Conservation (phyloP, 2,329 filamentous ascomycete genomes). For the Lasiodiplodia citricola region DNA sequence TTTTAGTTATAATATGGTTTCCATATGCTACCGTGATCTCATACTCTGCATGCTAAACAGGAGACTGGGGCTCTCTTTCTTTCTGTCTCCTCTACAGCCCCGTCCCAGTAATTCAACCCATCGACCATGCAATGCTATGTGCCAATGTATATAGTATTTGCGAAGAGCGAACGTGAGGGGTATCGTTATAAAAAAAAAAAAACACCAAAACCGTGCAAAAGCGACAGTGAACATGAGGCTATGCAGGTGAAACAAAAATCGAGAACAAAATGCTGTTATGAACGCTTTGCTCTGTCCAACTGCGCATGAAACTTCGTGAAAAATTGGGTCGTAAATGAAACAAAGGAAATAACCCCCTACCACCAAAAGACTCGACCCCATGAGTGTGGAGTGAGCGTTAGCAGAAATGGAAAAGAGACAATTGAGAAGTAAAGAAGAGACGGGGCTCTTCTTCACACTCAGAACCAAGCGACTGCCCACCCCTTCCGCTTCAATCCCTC, state of each 20-base stretch:
- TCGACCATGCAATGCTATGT: slow-evolving; percentile 9
- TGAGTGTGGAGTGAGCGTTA: not conserved
- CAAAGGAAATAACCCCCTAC: slow-evolving; percentile 15
- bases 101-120: not conserved
- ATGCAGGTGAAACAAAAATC: not conserved
- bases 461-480: slow-evolving; percentile 15
- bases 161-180: slow-evolving; percentile 17
- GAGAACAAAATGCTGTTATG: not conserved
- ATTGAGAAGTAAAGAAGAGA: slow-evolving; percentile 1
- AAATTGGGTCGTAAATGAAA: not conserved
- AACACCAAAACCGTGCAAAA: not conserved
- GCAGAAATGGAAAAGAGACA: not conserved
- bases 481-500: slow-evolving; percentile 12
- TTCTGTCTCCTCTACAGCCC: not conserved
- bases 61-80: not conserved
- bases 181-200: slow-evolving; percentile 6
- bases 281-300: not conserved
- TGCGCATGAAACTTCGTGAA: slow-evolving; percentile 11
- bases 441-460: slow-evolving; percentile 1
- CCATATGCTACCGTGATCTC: slow-evolving; percentile 2
- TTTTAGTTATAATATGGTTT: not conserved
- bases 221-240: not conserved
- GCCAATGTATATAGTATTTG: not conserved
- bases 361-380: not conserved
- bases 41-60: not conserved